Evolutionary conservation across 176 grass and related monocot genomes (phyloP).

Genomic region (Carex myosuroides): DNA sequence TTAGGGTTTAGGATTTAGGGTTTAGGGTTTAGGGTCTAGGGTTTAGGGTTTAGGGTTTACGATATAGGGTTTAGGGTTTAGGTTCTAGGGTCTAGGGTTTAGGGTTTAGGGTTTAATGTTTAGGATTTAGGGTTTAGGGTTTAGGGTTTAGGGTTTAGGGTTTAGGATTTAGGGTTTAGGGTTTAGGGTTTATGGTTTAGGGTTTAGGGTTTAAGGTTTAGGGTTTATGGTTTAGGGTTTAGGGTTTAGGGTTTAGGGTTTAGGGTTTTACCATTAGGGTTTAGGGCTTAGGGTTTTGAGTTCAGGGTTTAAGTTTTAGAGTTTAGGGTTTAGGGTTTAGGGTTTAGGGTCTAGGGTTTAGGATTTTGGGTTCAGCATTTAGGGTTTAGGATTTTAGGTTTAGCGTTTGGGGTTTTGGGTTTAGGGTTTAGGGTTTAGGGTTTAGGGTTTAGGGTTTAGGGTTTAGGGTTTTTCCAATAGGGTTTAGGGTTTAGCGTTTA

Average conservation of each 20-base stretch:
- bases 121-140: too few species aligned
- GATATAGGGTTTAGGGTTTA: conserved; percentile 16
- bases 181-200: background rate
- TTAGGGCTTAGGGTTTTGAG: background rate
- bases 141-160: too few species aligned
- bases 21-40: conserved; percentile 10
- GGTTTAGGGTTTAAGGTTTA: background rate
- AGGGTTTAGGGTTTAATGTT: background rate
- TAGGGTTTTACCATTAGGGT: too few species aligned
- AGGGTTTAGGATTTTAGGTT: background rate
- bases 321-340: background rate
- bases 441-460: conserved; percentile 12
- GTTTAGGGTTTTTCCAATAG: conserved; percentile 15
- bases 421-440: background rate
- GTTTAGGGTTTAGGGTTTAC: too few species aligned
- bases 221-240: background rate
- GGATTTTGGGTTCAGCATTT: background rate
- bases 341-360: conserved; percentile 18
- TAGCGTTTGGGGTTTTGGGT: background rate
- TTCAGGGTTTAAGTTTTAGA: background rate
- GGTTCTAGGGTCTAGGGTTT: conserved; percentile 5
- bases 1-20: conserved; percentile 13
- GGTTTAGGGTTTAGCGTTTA: conserved; percentile 16
- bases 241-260: background rate
- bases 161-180: background rate